phyloP scores from a whole-genome alignment of 2,329 filamentous ascomycete genomes.

The Teratosphaeria pseudoeucalypti region DNA sequence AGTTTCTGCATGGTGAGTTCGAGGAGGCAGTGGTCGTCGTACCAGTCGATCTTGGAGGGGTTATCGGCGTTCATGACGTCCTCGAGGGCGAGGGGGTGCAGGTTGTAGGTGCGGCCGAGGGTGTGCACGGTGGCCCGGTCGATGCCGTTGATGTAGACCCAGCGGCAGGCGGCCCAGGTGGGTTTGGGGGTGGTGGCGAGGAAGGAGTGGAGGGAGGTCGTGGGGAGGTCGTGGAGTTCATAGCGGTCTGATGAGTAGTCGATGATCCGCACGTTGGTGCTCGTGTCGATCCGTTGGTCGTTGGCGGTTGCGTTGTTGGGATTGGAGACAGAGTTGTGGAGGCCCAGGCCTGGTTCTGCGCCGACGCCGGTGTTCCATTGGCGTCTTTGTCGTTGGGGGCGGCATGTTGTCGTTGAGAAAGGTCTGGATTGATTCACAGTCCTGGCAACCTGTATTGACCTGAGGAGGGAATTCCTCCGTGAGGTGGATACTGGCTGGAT shows the following conservation, averaged over 20 bases:
- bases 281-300: neutral
- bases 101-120: constrained; percentile 62
- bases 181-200: constrained; percentile 50
- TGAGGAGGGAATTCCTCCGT: too few species aligned
- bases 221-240: constrained; percentile 59
- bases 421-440: neutral
- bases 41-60: constrained; percentile 86
- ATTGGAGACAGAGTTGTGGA: neutral
- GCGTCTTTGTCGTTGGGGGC: neutral
- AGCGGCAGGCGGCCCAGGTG: constrained; percentile 68
- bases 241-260: constrained; percentile 60
- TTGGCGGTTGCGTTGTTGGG: neutral
- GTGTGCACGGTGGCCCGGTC: constrained; percentile 83
- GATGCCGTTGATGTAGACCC: constrained; percentile 89
- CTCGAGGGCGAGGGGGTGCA: constrained; percentile 78
- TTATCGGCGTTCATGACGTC: constrained; percentile 76
- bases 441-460: too few species aligned
- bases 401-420: neutral
- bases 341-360: neutral
- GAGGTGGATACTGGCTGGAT: too few species aligned
- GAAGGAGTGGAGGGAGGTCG: constrained; percentile 56
- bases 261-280: constrained; percentile 54
- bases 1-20: constrained; percentile 49
- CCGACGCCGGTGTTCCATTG: neutral
- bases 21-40: constrained; percentile 41